A percentile compares a stretch with the other conserved stretches of the same genome.
phyloP scores from a whole-genome alignment of 805 yeast genomes.

The Yamadazyma akitaensis region DNA sequence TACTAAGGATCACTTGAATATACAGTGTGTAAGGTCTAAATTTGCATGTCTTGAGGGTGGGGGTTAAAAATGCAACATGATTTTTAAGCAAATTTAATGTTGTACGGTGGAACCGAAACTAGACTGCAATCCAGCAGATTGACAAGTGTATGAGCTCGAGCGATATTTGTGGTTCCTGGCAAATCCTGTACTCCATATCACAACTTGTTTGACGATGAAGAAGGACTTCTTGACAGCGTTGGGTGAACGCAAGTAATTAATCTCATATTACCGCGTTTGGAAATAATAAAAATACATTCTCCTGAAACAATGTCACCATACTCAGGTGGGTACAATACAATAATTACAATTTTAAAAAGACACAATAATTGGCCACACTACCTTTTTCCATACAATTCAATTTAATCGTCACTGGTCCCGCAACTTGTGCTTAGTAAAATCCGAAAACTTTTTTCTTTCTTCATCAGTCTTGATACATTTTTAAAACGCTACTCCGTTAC shows the following conservation, averaged over 20 bases:
- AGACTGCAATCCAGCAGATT: no score
- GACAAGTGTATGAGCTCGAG: no score
- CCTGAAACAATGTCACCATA: not conserved
- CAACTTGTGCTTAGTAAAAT: not conserved
- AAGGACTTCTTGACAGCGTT: not conserved
- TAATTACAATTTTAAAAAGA: not conserved
- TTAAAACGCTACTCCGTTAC: not conserved
- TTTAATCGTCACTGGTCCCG: not conserved
- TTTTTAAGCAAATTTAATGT: not conserved
- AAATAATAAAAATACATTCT: constrained; percentile 2
- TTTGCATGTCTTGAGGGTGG: not conserved
- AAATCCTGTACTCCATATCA: no score
- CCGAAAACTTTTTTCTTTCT: not conserved
- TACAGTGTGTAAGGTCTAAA: not conserved
- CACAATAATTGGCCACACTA: not conserved
- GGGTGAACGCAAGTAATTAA: constrained; percentile 7
- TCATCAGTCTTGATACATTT: not conserved
- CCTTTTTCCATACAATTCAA: not conserved
- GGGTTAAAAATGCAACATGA: not conserved
- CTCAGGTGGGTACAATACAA: not conserved
- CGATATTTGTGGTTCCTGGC: no score
- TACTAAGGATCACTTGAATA: not conserved
- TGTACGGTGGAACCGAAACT: not conserved
- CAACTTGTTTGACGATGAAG: no score
- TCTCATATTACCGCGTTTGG: constrained; percentile 9